A percentile compares a stretch with the other conserved stretches of the same genome.
These are phyloP conservation scores for Anastatica hierochuntica DNA, from an alignment of 345 rosid species.

Conservation along the genomic window DNA sequence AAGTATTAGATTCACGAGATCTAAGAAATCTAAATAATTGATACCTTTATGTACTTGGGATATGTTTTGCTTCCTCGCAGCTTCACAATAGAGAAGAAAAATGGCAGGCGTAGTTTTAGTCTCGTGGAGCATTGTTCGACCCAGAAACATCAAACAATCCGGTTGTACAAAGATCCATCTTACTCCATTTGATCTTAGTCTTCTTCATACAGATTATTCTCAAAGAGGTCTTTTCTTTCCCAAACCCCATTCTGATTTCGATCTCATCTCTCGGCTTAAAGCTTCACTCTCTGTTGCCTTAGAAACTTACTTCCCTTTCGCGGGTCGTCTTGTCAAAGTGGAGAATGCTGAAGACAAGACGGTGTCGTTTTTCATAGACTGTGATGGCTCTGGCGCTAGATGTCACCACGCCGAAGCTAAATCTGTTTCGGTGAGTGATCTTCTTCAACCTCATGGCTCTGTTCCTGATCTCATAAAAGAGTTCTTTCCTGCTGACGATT, in stretches of 20 bases:
- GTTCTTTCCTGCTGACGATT: slow-evolving; percentile 29
- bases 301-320: slow-evolving; percentile 1
- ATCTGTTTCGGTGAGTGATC: slow-evolving; percentile 20
- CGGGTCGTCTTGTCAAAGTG: slow-evolving; percentile 18
- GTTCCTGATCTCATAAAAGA: slow-evolving; percentile 4
- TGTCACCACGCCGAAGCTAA: slow-evolving; percentile 28
- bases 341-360: slow-evolving; percentile 8
- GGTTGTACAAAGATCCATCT: slow-evolving; percentile 13
- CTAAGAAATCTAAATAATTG: no score
- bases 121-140: slow-evolving; percentile 8
- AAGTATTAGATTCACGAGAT: no score
- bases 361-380: slow-evolving; percentile 11
- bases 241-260: slow-evolving; percentile 5
- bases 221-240: slow-evolving; percentile 27
- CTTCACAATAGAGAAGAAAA: no score
- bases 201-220: slow-evolving; percentile 10
- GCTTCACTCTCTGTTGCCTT: slow-evolving; percentile 11
- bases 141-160: neutral
- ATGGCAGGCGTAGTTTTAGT: slow-evolving; percentile 9
- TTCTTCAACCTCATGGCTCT: slow-evolving; percentile 16
- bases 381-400: slow-evolving; percentile 9
- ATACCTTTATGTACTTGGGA: no score
- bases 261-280: neutral
- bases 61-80: no score
- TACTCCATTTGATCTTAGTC: slow-evolving; percentile 19